Evolutionary conservation across 495 filamentous ascomycete species (phyloP).

Genomic region (Xylaria grammica): DNA sequence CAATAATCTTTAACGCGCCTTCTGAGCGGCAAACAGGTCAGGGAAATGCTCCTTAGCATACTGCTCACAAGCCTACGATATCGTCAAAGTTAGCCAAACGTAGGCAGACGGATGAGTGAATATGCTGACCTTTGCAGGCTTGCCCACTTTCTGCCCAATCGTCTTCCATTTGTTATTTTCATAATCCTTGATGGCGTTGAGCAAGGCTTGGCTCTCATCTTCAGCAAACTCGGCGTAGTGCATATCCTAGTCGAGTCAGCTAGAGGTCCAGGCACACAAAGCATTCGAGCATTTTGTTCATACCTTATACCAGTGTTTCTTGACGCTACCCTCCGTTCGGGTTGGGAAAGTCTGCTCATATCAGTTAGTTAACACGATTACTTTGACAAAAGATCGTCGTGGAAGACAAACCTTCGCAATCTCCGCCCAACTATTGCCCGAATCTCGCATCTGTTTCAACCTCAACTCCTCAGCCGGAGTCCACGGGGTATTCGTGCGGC

Average conservation of each 20-base stretch:
- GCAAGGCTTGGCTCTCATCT: slow-evolving; percentile 89
- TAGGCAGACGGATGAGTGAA: not conserved
- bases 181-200: slow-evolving; percentile 97
- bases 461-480: slow-evolving; percentile 91
- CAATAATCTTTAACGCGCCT: slow-evolving; percentile 29
- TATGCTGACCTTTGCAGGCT: slow-evolving; percentile 83
- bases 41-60: slow-evolving; percentile 97
- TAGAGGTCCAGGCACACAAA: slow-evolving; percentile 17
- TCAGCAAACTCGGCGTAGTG: slow-evolving; percentile 99
- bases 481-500: slow-evolving; percentile 96
- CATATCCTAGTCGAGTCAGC: slow-evolving; percentile 73
- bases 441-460: slow-evolving; percentile 90
- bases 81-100: slow-evolving; percentile 17
- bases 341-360: slow-evolving; percentile 78
- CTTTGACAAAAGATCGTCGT: not conserved
- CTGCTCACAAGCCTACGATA: slow-evolving; percentile 86
- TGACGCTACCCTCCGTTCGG: slow-evolving; percentile 94
- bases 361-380: slow-evolving; percentile 34
- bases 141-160: slow-evolving; percentile 94
- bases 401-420: slow-evolving; percentile 80
- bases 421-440: slow-evolving; percentile 92
- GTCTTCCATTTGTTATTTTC: slow-evolving; percentile 98
- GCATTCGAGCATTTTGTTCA: slow-evolving; percentile 32
- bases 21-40: slow-evolving; percentile 38
- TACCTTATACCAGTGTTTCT: slow-evolving; percentile 99